Percentiles rank a stretch among this genome's conserved stretches.
Conservation (phyloP, 2,329 filamentous ascomycete species). For the Hypoxylon sp. region DNA sequence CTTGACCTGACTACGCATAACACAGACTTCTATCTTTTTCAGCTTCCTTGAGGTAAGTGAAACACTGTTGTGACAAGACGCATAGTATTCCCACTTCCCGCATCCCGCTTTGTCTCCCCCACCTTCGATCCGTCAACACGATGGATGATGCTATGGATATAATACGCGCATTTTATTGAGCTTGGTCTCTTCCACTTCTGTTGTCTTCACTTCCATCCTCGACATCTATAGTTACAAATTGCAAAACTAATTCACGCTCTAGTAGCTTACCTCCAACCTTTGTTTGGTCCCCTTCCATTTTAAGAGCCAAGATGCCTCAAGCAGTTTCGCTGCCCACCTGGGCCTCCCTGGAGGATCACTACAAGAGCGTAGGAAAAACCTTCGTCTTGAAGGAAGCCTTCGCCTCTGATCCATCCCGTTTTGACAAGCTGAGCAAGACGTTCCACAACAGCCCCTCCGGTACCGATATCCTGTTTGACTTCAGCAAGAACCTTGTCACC, state of each 20-base stretch:
- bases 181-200: not conserved
- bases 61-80: slow-evolving; percentile 30
- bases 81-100: slow-evolving; percentile 10
- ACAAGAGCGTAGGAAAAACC: slow-evolving; percentile 83
- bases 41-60: slow-evolving; percentile 25
- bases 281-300: too few relatives aligned
- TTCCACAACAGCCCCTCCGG: slow-evolving; percentile 82
- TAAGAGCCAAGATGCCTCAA: slow-evolving; percentile 71
- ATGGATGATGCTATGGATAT: too few relatives aligned
- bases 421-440: slow-evolving; percentile 86
- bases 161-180: slow-evolving; percentile 9
- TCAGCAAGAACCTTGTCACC: slow-evolving; percentile 98
- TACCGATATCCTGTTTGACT: slow-evolving; percentile 94
- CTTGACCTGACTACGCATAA: not conserved
- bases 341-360: slow-evolving; percentile 90
- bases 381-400: slow-evolving; percentile 96
- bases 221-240: slow-evolving; percentile 11
- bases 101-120: slow-evolving; percentile 3
- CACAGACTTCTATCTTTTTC: not conserved
- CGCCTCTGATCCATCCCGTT: slow-evolving; percentile 84
- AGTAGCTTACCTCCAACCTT: too few relatives aligned
- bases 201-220: not conserved
- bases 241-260: slow-evolving; percentile 6
- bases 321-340: slow-evolving; percentile 86
- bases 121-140: not conserved